Base-by-base conservation (phyloP, 2,329 filamentous ascomycete species). In the Diaporthe nobilis region DNA sequence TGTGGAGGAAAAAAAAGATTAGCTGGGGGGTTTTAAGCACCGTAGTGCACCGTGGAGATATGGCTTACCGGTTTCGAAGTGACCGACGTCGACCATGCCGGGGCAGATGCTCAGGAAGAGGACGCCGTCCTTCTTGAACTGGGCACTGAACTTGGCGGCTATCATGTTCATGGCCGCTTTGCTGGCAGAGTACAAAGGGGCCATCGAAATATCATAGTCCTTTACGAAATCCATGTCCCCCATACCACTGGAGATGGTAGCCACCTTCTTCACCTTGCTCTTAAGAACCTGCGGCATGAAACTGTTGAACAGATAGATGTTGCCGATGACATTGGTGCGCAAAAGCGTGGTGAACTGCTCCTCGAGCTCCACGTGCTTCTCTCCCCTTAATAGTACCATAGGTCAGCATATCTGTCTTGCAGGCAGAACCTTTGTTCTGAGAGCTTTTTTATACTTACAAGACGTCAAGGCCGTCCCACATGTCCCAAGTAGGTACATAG, bases 91-190 rank as follows among this genome's bases (percentile, higher is more conserved):
- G 0, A 92, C 89, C 0, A 89, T 22, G 0, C 90, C 90, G 0
- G 90, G 90, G 22, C 84, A 86, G 13, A 92, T 80, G 12, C 82
- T 83, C 75, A 92, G 76, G 80, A 91, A 89, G 0, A 90, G 79
- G 0, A 92, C 84, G 0, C 88, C 89, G 0, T 91, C 83, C 44
- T 85, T 82, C 63, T 82, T 84, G 76, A 89, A 88, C 77, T 88
- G 82, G 0, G 85, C 86, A 73, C 83, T 86, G 79, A 86, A 91
- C 81, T 92, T 92, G 77, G 87, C 87, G 1, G 89, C 81, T 1
- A 86, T 83, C 22, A 87, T 81, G 78, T 92, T 92, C 57, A 88
- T 25, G 0, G 87, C 91, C 0, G 85, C 89, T 80, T 91, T 90
- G 80, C 83, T 87, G 31, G 85, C 83, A 1, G 87, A 77, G 77